Evolutionary conservation across 371 early-diverging fungal genomes (phyloP), one percentile per base, ranked within the genome.

Genomic region (Gilbertella persicaria): DNA sequence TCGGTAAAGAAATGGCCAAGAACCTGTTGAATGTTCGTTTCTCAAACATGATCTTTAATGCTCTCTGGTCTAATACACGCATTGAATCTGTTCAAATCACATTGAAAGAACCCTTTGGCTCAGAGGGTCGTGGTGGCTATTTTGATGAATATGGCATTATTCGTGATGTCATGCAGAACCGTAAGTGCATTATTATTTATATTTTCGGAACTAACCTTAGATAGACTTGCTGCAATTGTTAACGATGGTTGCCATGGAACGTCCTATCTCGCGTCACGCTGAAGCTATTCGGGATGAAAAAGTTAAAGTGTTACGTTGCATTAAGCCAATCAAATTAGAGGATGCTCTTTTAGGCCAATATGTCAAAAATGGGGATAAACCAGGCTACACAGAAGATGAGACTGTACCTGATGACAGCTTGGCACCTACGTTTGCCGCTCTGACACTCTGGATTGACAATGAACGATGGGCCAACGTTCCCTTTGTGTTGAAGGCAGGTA

Each of bases 91-190:
- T 99, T 20, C 96, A 98, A 67, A 96, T 96, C 67, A 94, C 94
- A 0, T 93, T 99, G 66, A 99, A 98, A 63, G 99, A 99, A 68
- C 85, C 84, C 42, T 88, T 99, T 73, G 99, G 99, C 16, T 96
- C 95, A 9, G 94, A 98, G 66, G 99, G 99, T 35, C 91, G 99
- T 26, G 98, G 99, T 35, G 96, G 97, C 2, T 99, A 99, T 81
- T 99, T 99, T 86, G 97, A 99, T 69, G 93, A 97, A 70, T 96
- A 91, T 70, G 99, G 99, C 28, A 96, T 98, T 46, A 95, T 99
- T 58, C 94, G 99, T 54, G 99, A 99, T 67, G 98, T 99, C 19
- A 96, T 99, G 89, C 99, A 99, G 79, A 99, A 99, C 80, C 91
- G 86, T 84, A 78, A 63, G 79, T 62, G 12, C 13, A 21, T 6